Base-by-base conservation (phyloP, 1,139 yeast genomes). In the Debaryomyces udenii region DNA sequence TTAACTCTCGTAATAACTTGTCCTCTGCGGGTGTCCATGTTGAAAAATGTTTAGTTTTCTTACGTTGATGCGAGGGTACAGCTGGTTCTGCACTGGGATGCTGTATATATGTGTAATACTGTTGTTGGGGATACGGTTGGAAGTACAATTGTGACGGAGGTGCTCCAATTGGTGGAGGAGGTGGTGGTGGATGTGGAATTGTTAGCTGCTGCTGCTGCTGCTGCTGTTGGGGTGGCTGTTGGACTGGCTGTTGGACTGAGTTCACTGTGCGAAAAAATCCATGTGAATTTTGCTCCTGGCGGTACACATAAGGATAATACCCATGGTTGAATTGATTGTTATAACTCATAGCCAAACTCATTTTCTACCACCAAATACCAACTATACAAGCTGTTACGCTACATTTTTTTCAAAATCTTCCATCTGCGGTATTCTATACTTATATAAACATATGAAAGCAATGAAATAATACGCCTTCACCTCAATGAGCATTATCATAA, bases 1-100 rank as follows among this genome's bases (percentile, higher is more conserved):
- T 68, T 40, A 68, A 59, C 39, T 67, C 68, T 37, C 72, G 48
- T 37, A 68, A 57, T 11, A 68, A 50, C 43, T 62, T 62, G 44
- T 68, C 74, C 45, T 68, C 74, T 38, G 61, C 57, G n/a, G 69
- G 62, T 0, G 72, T 55, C 74, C 74, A 68, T 3, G 72, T 49
- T 6, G 40, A 37, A 31, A 37, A 37, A 26, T 64, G 70, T 43
- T 68, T 68, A 3, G 64, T 50, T 13, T 16, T 30, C 13, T 35
- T 37, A 27, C 22, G 38, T 13, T 26, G 24, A 18, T 9, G 15
- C 11, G 36, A 18, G 20, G 20, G 31, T 14, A 31, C 13, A 11
- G 26, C 13, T n/a, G n/a, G n/a, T 13, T 13, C 31, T 6, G 24
- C 31, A 9, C 36, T 36, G 9, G 17, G 36, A 5, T 31, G 27